Evolutionary conservation across 2,329 filamentous ascomycete species (phyloP), one percentile per base, ranked within the genome.

Genomic region (Aureobasidium sp.): DNA sequence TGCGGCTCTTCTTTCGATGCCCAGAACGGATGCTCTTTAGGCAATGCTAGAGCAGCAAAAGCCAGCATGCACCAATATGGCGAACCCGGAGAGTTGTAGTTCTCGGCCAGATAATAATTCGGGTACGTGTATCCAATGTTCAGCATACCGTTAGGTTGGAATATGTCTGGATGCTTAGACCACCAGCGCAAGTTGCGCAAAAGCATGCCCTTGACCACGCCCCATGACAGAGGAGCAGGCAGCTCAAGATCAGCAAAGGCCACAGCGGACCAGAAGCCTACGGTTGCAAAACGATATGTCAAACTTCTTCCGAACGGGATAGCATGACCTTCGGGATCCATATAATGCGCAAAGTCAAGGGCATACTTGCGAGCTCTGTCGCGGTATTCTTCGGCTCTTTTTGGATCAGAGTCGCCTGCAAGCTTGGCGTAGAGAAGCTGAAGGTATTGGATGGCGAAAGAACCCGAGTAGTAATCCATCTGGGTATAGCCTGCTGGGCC

Each of bases 381-480:
- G 67, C 83, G 86, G 74, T 91, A 93, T 70, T 89, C 85, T 61
- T 80, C 82, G 0, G 86, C 85, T 29, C 88, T 81, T 34, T 78
- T 78, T 0, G 84, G 83, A 66, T 92, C 89, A 10, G 75, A 76
- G 2, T 87, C 81, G 1, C 80, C 85, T 1, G 86, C 87, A 1
- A 92, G 74, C 65, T 89, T 89, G 36, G 87, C 83, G 66, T 92
- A 93, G 0, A 92, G 77, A 0, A 93, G 81, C 70, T 93, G 89
- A 5, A 91, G 76, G 67, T 90, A 89, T 67, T 92, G 89, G 62
- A 92, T 93, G 1, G 89, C 89, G 70, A 91, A 92, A 62, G 86
- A 89, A 10, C 88, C 89, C 0, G 87, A 91, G 73, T 92, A 93
- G 70, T 92, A 92, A 71, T 92, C 89, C 85, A 92, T 91, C 73